Evolutionary conservation across 1,139 yeast species (phyloP).

Genomic region (Maudiozyma humilis): DNA sequence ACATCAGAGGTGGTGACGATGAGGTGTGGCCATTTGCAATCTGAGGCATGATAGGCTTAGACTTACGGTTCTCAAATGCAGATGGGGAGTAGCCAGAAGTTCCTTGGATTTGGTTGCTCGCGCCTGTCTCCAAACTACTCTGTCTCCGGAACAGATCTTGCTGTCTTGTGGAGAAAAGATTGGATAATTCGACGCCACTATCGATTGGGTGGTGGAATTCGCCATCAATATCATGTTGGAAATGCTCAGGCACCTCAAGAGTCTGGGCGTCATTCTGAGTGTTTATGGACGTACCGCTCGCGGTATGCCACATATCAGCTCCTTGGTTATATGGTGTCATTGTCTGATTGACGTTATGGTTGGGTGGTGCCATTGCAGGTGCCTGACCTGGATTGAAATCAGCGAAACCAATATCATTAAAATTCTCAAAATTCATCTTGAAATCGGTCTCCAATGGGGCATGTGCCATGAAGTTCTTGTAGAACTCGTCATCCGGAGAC

Average conservation of each 20-base stretch:
- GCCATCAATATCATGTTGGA: neutral
- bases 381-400: neutral
- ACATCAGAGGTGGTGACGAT: slow-evolving; percentile 1
- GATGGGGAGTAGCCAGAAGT: neutral
- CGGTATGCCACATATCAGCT: neutral
- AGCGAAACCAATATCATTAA: slow-evolving; percentile 53
- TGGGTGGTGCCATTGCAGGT: neutral
- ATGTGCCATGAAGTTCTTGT: slow-evolving; percentile 47
- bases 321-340: neutral
- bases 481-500: slow-evolving; percentile 46
- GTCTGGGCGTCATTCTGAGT: neutral
- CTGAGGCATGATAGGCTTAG: neutral
- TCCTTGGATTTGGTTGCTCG: slow-evolving; percentile 33
- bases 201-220: slow-evolving; percentile 2
- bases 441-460: slow-evolving; percentile 36
- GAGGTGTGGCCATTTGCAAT: neutral
- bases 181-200: slow-evolving; percentile 10
- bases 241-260: neutral
- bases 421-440: slow-evolving; percentile 30
- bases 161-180: slow-evolving; percentile 50
- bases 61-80: neutral
- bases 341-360: neutral
- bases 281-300: neutral
- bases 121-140: neutral
- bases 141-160: slow-evolving; percentile 40